Evolutionary conservation across 768 basidiomycete species (phyloP), one percentile per base, ranked within the genome.

Genomic region (Phaeolepiota aurea): DNA sequence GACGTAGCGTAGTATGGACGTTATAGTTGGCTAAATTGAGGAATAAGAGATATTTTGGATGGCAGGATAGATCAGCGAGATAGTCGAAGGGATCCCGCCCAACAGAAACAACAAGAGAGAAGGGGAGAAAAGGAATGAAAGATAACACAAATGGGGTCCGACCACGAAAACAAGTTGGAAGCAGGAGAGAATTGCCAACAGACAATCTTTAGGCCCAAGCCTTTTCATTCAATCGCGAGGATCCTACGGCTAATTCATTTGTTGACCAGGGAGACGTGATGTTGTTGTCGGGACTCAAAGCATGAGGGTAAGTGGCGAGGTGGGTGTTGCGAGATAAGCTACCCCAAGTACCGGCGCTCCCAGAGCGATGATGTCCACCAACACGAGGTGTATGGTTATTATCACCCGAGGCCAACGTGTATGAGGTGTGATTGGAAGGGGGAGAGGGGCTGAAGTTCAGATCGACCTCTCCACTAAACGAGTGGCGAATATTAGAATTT

Each of bases 291-390:
- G 76, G 72, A 52, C 76, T 79, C 5, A 78, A 64, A 28, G 72
- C 67, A 43, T 76, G 73, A 10, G 77, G 67, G 49, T 76, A 76
- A 44, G 66, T 62, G 39, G 63, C 61, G 39, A 79, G 62, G 53
- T 69, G 70, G 52, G 62, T 72, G 55, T 65, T 72, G 37, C 79
- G 73, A 19, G 75, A 55, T 49, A 83, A 67, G 51, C 62, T 76
- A 32, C 68, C 80, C 86, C 86, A 87, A 55, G 86, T 87, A 21
- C 84, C 84, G 19, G 81, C 82, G 56, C 85, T 87, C 34, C 86
- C 86, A 32, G 83, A 77, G 45, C 86, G 79, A 44, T 77, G 76
- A 53, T 88, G 85, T 25, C 82, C 80, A 41, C 68, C 77, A 20
- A 66, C 64, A 42, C 83, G 75, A n/a, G 60, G 45, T 16, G 57